phyloP scores from a whole-genome alignment of 192 early-diverging fungal genomes.

The Entomortierella chlamydospora region DNA sequence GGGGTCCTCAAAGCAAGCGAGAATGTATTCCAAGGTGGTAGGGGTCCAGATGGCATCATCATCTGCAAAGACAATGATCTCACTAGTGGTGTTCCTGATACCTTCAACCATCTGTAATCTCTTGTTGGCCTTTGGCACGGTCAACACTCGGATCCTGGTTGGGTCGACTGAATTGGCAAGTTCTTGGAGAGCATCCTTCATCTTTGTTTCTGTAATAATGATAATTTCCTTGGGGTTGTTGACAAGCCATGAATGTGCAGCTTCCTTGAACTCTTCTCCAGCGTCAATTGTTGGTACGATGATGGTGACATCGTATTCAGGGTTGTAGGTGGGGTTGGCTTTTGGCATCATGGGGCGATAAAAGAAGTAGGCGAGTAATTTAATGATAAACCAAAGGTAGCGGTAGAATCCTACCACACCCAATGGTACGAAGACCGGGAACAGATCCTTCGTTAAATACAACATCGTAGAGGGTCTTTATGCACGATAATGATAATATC shows the following conservation, averaged over 20 bases:
- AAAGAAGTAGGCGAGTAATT: slow-evolving; percentile 69
- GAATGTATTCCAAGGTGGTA: slow-evolving; percentile 68
- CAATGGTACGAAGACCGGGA: slow-evolving; percentile 76
- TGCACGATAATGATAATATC: neutral
- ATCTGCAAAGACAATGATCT: slow-evolving; percentile 76
- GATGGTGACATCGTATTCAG: slow-evolving; percentile 76
- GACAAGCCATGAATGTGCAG: slow-evolving; percentile 71
- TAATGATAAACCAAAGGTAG: slow-evolving; percentile 77
- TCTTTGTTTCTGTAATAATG: slow-evolving; percentile 73
- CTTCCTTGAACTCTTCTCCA: slow-evolving; percentile 78
- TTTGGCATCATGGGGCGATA: slow-evolving; percentile 72
- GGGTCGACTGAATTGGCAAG: slow-evolving; percentile 72
- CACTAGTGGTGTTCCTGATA: slow-evolving; percentile 68
- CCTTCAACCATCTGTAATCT: slow-evolving; percentile 78
- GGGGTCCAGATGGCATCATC: slow-evolving; percentile 78
- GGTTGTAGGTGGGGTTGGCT: slow-evolving; percentile 65
- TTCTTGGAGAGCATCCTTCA: slow-evolving; percentile 63
- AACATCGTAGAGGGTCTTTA: slow-evolving; percentile 57
- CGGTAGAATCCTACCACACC: slow-evolving; percentile 81
- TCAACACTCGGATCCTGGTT: slow-evolving; percentile 63
- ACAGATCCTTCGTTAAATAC: slow-evolving; percentile 73
- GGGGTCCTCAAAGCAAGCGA: slow-evolving; percentile 79
- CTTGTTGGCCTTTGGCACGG: slow-evolving; percentile 71
- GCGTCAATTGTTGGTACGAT: slow-evolving; percentile 81
- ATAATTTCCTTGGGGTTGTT: slow-evolving; percentile 76